Evolutionary conservation across 2,329 filamentous ascomycete genomes (phyloP).

Genomic region (Ophiostoma sp.): DNA sequence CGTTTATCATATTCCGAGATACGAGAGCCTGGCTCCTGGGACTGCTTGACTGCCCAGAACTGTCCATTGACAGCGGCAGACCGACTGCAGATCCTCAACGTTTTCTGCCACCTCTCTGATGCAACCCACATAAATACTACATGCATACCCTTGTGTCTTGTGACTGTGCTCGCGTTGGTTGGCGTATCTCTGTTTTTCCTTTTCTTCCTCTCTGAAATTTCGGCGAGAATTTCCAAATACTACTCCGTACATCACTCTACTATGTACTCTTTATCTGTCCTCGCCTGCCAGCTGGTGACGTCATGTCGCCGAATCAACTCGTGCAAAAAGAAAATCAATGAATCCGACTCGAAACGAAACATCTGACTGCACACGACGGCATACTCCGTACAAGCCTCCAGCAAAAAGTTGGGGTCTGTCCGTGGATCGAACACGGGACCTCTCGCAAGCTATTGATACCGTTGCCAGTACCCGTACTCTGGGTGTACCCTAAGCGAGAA

Average conservation of each 20-base stretch:
- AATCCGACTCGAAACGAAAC: too few species aligned
- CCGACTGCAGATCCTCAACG: background rate
- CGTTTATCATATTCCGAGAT: too few species aligned
- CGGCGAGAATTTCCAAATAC: too few species aligned
- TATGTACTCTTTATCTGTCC: background rate
- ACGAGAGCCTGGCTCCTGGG: too few species aligned
- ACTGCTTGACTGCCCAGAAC: background rate
- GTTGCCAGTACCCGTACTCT: background rate
- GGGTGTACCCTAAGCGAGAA: conserved; percentile 55
- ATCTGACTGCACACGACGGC: background rate
- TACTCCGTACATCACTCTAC: too few species aligned
- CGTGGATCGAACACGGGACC: conserved; percentile 18
- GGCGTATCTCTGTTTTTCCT: background rate
- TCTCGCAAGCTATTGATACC: conserved; percentile 11
- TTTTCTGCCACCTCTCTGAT: background rate
- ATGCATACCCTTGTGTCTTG: background rate
- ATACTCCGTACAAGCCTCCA: background rate
- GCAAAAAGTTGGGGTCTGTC: conserved; percentile 15
- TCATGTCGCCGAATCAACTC: background rate
- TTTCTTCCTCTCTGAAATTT: background rate
- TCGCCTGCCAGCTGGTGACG: background rate
- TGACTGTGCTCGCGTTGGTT: background rate
- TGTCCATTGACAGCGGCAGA: background rate
- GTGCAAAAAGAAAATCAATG: background rate
- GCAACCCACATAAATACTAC: background rate